Evolutionary conservation across 1,284 basidiomycete genomes (phyloP).

Genomic region (Ustilago sp.): DNA sequence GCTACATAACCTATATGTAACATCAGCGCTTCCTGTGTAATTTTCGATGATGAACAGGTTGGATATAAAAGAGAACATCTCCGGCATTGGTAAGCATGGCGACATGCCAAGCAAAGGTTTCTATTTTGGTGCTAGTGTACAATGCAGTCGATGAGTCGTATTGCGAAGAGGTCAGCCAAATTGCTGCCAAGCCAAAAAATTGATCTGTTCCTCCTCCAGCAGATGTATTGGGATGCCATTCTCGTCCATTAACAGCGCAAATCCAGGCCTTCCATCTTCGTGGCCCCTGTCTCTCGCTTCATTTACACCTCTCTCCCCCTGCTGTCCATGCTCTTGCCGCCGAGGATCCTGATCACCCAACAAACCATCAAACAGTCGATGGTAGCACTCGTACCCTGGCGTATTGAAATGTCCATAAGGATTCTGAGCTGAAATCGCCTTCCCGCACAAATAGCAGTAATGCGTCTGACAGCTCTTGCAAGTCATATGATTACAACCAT

Average conservation of each 20-base stretch:
- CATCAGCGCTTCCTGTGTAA: no score
- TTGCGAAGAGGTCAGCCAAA: background rate
- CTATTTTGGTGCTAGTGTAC: background rate
- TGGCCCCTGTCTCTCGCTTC: background rate
- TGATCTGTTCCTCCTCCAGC: constrained; percentile 30
- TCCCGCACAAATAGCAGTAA: constrained; percentile 56
- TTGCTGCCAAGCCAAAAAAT: constrained; percentile 39
- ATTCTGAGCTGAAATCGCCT: constrained; percentile 35
- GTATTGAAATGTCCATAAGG: constrained; percentile 54
- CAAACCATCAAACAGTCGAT: constrained; percentile 43
- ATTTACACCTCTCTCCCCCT: background rate
- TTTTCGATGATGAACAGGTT: no score
- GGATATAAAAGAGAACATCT: no score
- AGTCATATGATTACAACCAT: constrained; percentile 58
- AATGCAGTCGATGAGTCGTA: background rate
- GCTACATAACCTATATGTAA: background rate
- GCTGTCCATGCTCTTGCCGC: constrained; percentile 3
- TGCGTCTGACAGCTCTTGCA: constrained; percentile 53
- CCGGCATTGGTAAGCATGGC: no score
- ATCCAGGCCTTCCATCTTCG: constrained; percentile 15
- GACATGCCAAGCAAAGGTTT: no score
- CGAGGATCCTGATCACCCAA: constrained; percentile 34
- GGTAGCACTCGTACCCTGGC: constrained; percentile 39
- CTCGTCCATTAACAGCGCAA: constrained; percentile 33
- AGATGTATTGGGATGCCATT: constrained; percentile 37